Conservation (phyloP, 129 eudicot genomes). For the Scalesia atractyloides region DNA sequence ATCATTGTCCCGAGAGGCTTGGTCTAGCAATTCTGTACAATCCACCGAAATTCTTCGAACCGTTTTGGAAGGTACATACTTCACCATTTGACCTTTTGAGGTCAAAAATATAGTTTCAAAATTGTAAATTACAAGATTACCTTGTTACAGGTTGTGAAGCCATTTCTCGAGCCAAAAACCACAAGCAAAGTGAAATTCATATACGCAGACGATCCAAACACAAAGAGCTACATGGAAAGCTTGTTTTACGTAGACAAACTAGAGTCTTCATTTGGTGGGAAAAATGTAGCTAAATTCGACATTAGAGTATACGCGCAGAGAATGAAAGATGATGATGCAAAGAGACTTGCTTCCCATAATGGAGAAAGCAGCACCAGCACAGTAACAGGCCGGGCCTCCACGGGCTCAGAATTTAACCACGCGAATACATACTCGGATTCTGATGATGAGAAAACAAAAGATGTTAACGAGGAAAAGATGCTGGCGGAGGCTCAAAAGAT, state of each 20-base stretch:
- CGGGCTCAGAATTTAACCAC: conserved; percentile 17
- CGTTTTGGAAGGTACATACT: conserved; percentile 79
- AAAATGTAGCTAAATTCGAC: conserved; percentile 58
- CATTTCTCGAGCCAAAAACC: conserved; percentile 91
- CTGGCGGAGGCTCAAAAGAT: conserved; percentile 40
- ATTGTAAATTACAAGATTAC: not conserved
- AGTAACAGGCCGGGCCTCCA: conserved; percentile 16
- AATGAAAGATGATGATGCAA: conserved; percentile 88
- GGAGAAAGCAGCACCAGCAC: conserved; percentile 40
- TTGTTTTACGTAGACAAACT: conserved; percentile 72
- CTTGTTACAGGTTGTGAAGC: conserved; percentile 74
- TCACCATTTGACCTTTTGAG: not conserved
- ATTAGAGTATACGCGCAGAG: conserved; percentile 64
- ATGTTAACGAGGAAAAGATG: conserved; percentile 40
- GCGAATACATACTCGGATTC: conserved; percentile 43
- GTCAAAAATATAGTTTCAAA: conserved; percentile 5
- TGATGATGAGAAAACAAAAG: conserved; percentile 47
- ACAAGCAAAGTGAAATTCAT: conserved; percentile 80
- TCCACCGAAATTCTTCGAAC: conserved; percentile 90
- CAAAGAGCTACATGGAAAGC: conserved; percentile 60
- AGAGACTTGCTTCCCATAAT: conserved; percentile 38
- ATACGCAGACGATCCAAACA: conserved; percentile 60
- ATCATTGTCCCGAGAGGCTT: conserved; percentile 96
- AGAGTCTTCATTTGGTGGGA: conserved; percentile 83
- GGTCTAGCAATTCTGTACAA: conserved; percentile 81